Percentiles rank a stretch among this genome's conserved stretches.
These are phyloP conservation scores for Pyrus pyrifolia DNA, from an alignment of 306 rosid genomes.

Conservation along the genomic window DNA sequence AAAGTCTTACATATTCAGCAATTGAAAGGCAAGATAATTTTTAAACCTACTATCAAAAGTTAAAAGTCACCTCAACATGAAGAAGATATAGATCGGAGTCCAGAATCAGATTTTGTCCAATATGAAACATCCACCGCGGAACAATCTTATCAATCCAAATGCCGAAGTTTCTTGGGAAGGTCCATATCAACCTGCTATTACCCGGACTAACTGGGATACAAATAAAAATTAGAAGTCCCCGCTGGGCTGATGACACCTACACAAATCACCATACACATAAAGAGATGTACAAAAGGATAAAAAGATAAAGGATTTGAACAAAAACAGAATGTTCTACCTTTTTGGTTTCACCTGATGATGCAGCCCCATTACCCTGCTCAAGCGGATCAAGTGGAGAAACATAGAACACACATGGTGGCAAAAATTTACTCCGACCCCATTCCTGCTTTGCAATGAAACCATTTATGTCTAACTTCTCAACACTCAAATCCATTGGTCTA, in stretches of 20 bases:
- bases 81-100: conserved; percentile 93
- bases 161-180: conserved; percentile 80
- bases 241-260: conserved; percentile 44
- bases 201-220: conserved; percentile 93
- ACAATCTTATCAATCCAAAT: conserved; percentile 61
- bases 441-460: conserved; percentile 60
- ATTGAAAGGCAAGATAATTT: background rate
- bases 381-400: conserved; percentile 25
- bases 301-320: background rate
- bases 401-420: conserved; percentile 65
- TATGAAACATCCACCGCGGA: conserved; percentile 86
- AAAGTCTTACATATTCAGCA: background rate
- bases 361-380: conserved; percentile 32
- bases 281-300: conserved; percentile 1
- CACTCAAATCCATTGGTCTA: conserved; percentile 54
- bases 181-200: conserved; percentile 82
- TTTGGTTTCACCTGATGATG: conserved; percentile 36
- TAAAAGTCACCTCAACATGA: conserved; percentile 71
- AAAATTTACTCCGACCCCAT: conserved; percentile 40
- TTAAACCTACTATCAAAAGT: background rate
- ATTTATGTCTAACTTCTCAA: conserved; percentile 43
- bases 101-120: conserved; percentile 70
- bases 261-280: conserved; percentile 1
- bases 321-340: conserved; percentile 31
- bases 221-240: conserved; percentile 47